Conservation (phyloP, 805 yeast genomes). For the Ogataea henricii region DNA sequence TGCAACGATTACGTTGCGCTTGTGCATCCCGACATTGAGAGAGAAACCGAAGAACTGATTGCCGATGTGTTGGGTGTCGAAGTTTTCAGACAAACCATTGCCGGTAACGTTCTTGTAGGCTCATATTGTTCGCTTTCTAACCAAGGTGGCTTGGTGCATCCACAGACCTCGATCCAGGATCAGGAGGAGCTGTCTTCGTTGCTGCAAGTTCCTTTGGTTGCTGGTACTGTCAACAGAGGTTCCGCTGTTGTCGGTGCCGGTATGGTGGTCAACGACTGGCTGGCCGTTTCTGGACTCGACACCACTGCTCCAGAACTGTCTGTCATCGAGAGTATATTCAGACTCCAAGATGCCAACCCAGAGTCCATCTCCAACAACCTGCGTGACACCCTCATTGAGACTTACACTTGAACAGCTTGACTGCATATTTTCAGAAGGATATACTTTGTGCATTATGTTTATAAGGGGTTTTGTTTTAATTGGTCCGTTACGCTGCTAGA, state of each 20-base stretch:
- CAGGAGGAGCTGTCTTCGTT: constrained; percentile 96
- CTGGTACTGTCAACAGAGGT: constrained; percentile 98
- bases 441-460: constrained; percentile 8
- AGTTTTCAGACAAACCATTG: constrained; percentile 98
- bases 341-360: constrained; percentile 88
- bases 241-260: constrained; percentile 98
- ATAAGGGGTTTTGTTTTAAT: constrained; percentile 5
- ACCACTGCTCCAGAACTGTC: constrained; percentile 98
- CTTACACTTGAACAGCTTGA: constrained; percentile 59
- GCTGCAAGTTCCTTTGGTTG: constrained; percentile 95
- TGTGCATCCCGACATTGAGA: constrained; percentile 98
- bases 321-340: constrained; percentile 94
- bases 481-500: constrained; percentile 6
- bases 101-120: constrained; percentile 97
- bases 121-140: constrained; percentile 92
- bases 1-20: constrained; percentile 98
- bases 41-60: constrained; percentile 97
- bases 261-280: constrained; percentile 97
- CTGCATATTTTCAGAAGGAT: constrained; percentile 4
- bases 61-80: constrained; percentile 98
- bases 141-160: constrained; percentile 98
- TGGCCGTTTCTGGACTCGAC: constrained; percentile 94
- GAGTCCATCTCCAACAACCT: constrained; percentile 80
- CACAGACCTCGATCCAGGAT: constrained; percentile 95
- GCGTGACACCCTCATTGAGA: constrained; percentile 91